Percentiles rank a stretch among this genome's conserved stretches.
phyloP scores from a whole-genome alignment of 768 basidiomycete genomes.

The Ephemerocybe angulata region DNA sequence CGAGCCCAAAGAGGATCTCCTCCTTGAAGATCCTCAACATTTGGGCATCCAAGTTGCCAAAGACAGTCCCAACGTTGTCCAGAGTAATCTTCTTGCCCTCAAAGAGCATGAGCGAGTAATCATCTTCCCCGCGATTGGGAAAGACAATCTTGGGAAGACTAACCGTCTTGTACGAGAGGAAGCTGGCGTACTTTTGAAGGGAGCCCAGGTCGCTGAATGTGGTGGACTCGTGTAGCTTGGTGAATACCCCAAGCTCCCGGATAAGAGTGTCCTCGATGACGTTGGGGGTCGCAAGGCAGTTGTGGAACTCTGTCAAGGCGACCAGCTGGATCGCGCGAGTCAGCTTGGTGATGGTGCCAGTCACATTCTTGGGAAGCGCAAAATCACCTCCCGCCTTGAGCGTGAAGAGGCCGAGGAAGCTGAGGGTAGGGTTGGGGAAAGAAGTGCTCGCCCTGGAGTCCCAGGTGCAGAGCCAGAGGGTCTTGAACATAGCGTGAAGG shows the following conservation, averaged over 20 bases:
- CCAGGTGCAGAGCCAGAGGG: not conserved
- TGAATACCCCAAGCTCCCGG: not conserved
- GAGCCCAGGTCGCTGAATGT: not conserved
- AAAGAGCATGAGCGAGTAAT: not conserved
- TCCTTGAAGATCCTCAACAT: not conserved
- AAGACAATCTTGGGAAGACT: constrained; percentile 1
- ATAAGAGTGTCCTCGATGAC: not conserved
- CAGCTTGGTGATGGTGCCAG: not conserved
- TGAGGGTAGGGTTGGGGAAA: not conserved
- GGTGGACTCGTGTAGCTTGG: not conserved
- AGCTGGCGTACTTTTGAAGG: not conserved
- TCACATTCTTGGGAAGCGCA: not conserved
- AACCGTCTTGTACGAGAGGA: not conserved
- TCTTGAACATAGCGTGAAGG: not conserved
- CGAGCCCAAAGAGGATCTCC: not conserved
- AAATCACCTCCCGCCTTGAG: not conserved
- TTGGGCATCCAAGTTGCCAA: not conserved
- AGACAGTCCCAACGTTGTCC: not conserved
- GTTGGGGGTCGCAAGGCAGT: not conserved
- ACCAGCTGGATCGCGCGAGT: not conserved
- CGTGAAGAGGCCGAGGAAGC: not conserved
- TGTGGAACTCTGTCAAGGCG: not conserved
- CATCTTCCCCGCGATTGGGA: not conserved
- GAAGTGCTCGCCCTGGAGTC: too few species aligned
- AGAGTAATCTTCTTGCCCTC: not conserved